Evolutionary conservation across 805 yeast species (phyloP), one percentile per base, ranked within the genome.

Genomic region (Yamadazyma tumulicola): DNA sequence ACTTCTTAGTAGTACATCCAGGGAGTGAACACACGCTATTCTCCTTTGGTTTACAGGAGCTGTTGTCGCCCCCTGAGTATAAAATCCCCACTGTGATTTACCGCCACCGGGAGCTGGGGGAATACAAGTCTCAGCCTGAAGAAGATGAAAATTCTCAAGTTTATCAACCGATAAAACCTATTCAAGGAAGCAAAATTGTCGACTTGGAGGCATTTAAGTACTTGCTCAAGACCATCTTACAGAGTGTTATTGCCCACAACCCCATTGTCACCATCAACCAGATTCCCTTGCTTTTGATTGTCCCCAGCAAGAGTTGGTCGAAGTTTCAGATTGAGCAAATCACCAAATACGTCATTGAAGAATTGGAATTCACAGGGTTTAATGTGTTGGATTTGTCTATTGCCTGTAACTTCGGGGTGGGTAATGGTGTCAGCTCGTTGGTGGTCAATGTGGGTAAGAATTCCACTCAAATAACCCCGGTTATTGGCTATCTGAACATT

Each of bases 371-470:
- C 33, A 79, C 83, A 8, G 91, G 84, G 0, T 76, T 89, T 43
- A 71, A 86, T 29, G 56, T 87, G 5, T 52, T 85, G 24, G 88
- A 94, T 29, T 63, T 73, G 14, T 67, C 88, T 1, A 60, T 87
- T 24, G 83, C 86, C 5, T 64, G 87, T 1, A 66, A 84, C 12
- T 88, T 78, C 57, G 91, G 96, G 0, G 70, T 81, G 54, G 85
- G 86, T 4, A 62, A 73, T 11, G 61, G 78, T 8, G 72, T 79
- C 25, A 83, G 79, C 41, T 72, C 88, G 1, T 62, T 83, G 23
- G 83, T 91, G 12, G 76, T 91, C 26, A 95, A 91, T 56, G 70
- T 91, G 30, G 97, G 97, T 13, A 64, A 67, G 42, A 75, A 79
- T 16, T 75, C 81, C 46, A 77, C 88, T 3, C 95, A 87, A 53